phyloP scores from a whole-genome alignment of 2,329 filamentous ascomycete genomes.

The Reticulascus tulasneorum region DNA sequence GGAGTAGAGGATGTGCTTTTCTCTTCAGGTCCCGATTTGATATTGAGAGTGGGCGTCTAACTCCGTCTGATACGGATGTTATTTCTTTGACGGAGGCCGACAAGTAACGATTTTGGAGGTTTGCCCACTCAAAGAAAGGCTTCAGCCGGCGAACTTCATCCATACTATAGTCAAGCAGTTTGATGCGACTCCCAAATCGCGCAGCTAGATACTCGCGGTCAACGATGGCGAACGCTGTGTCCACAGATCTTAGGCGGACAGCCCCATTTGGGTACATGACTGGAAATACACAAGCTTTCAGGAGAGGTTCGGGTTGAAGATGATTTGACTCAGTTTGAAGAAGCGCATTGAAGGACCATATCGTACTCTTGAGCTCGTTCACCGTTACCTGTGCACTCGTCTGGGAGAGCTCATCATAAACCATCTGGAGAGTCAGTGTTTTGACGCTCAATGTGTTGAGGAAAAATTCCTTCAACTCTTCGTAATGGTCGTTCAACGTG shows the following conservation, averaged over 20 bases:
- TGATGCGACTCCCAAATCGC: slow-evolving; percentile 23
- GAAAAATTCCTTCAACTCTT: slow-evolving; percentile 25
- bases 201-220: slow-evolving; percentile 25
- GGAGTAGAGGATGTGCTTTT: slow-evolving; percentile 26
- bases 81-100: slow-evolving; percentile 28
- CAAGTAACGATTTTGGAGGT: slow-evolving; percentile 25
- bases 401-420: slow-evolving; percentile 24
- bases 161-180: slow-evolving; percentile 30
- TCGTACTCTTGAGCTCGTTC: slow-evolving; percentile 22
- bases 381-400: slow-evolving; percentile 8
- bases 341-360: slow-evolving; percentile 28
- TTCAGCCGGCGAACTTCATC: slow-evolving; percentile 25
- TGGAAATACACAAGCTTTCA: slow-evolving; percentile 16
- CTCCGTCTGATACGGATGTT: slow-evolving; percentile 19
- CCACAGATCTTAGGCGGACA: slow-evolving; percentile 8
- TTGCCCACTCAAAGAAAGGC: slow-evolving; percentile 29
- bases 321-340: slow-evolving; percentile 10
- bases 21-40: slow-evolving; percentile 20
- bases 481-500: slow-evolving; percentile 23
- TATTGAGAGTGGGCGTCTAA: slow-evolving; percentile 15
- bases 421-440: slow-evolving; percentile 24
- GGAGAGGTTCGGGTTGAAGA: slow-evolving; percentile 8
- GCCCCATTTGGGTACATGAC: slow-evolving; percentile 17
- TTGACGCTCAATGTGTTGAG: slow-evolving; percentile 23
- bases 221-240: slow-evolving; percentile 26